Percentiles rank a stretch among this genome's conserved stretches.
Evolutionary conservation across 176 grass and related monocot species (phyloP).

Genomic region (Aechmea fasciata): DNA sequence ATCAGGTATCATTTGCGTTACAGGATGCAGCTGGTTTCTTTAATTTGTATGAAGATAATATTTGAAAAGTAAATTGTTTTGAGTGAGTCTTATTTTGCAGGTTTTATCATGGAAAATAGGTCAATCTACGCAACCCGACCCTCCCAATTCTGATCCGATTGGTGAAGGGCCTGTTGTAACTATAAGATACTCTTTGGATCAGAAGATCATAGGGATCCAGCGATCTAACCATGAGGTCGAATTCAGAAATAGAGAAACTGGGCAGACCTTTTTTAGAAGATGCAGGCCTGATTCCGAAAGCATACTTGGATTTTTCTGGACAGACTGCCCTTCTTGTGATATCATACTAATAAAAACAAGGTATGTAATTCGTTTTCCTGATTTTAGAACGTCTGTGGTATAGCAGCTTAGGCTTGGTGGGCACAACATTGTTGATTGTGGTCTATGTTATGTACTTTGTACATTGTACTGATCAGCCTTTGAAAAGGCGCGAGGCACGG

Average conservation of each 20-base stretch:
- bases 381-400: neutral
- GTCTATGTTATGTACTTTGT: neutral
- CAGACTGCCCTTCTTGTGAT: constrained; percentile 89
- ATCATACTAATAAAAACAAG: constrained; percentile 90
- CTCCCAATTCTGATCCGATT: constrained; percentile 77
- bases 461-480: neutral
- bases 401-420: neutral
- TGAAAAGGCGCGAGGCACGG: too few relatives aligned
- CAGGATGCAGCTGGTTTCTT: constrained; percentile 4
- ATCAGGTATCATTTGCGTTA: constrained; percentile 47
- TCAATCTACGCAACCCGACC: constrained; percentile 39
- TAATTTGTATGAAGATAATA: neutral
- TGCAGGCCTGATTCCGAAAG: constrained; percentile 76
- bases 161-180: constrained; percentile 74
- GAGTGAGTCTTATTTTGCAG: constrained; percentile 28
- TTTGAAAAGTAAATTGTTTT: constrained; percentile 7
- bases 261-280: constrained; percentile 48
- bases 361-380: constrained; percentile 24
- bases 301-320: constrained; percentile 94
- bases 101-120: constrained; percentile 85
- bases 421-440: too few relatives aligned
- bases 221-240: constrained; percentile 64
- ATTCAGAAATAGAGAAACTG: constrained; percentile 84
- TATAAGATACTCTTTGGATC: constrained; percentile 77
- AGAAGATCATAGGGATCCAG: constrained; percentile 77